A percentile compares a stretch with the other conserved stretches of the same genome.
These are phyloP conservation scores for Berberis thunbergii DNA, from an alignment of 164 flowering plant genomes.

Conservation along the genomic window DNA sequence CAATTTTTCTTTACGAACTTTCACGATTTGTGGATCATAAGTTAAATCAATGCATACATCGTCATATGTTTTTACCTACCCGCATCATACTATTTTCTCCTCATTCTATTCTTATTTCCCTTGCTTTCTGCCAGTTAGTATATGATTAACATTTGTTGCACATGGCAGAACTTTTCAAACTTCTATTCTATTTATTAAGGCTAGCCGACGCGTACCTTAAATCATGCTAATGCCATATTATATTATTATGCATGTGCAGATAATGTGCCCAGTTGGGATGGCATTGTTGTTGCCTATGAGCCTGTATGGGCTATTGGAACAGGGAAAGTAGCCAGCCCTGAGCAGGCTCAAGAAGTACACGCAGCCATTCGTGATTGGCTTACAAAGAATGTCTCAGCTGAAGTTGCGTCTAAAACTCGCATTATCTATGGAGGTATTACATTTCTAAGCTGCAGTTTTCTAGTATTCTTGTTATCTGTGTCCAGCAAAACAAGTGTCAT, in stretches of 20 bases:
- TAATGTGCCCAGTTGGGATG: slow-evolving; percentile 86
- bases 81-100: no score
- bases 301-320: slow-evolving; percentile 99
- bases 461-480: background rate
- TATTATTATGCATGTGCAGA: slow-evolving; percentile 32
- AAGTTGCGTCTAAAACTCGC: slow-evolving; percentile 82
- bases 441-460: slow-evolving; percentile 4
- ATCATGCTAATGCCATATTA: background rate
- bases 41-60: no score
- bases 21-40: no score
- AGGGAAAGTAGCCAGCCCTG: slow-evolving; percentile 86
- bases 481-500: no score
- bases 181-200: no score
- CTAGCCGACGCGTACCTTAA: background rate
- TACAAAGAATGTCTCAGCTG: slow-evolving; percentile 74
- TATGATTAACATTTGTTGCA: no score
- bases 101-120: no score
- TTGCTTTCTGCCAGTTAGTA: no score
- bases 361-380: slow-evolving; percentile 94
- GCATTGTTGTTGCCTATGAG: slow-evolving; percentile 88
- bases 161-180: no score
- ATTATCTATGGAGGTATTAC: slow-evolving; percentile 94
- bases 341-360: slow-evolving; percentile 98
- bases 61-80: no score
- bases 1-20: no score